These are phyloP conservation scores for Ilyonectria mors-panacis DNA, from an alignment of 2,329 filamentous ascomycete species.

Conservation along the genomic window DNA sequence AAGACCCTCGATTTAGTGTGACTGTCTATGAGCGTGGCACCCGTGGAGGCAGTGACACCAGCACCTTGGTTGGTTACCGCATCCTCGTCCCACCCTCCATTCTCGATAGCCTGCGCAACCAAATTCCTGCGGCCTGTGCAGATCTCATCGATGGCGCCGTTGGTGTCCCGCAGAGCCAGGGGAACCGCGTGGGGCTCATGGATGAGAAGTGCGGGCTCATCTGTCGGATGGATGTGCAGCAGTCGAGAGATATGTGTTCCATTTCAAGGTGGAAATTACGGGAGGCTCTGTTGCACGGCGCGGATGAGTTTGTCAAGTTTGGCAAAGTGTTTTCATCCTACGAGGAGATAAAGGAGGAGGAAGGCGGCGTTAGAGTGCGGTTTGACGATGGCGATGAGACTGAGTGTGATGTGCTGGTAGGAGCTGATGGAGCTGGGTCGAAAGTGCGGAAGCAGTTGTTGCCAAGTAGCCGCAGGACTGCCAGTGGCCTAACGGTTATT, in stretches of 20 bases:
- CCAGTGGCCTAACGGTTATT: conserved; percentile 11
- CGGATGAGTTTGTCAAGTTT: conserved; percentile 11
- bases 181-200: conserved; percentile 15
- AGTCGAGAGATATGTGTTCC: conserved; percentile 15
- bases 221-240: neutral
- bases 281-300: conserved; percentile 5
- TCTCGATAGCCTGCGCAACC: conserved; percentile 3
- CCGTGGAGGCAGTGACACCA: neutral
- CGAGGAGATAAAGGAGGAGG: neutral
- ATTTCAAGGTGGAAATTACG: conserved; percentile 21
- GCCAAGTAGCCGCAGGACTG: conserved; percentile 3
- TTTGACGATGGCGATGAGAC: neutral
- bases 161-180: conserved; percentile 9
- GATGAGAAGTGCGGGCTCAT: conserved; percentile 17
- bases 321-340: conserved; percentile 10
- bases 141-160: conserved; percentile 9
- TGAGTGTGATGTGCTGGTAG: conserved; percentile 18
- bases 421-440: conserved; percentile 18
- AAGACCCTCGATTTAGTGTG: conserved; percentile 15
- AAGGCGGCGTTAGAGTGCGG: conserved; percentile 3
- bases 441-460: conserved; percentile 21
- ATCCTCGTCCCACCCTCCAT: conserved; percentile 2
- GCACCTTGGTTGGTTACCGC: conserved; percentile 9
- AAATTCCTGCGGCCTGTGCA: neutral
- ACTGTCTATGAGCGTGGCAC: conserved; percentile 16